Evolutionary conservation across 2,329 filamentous ascomycete species (phyloP), one percentile per base, ranked within the genome.

Genomic region (Cladosporium phlei): DNA sequence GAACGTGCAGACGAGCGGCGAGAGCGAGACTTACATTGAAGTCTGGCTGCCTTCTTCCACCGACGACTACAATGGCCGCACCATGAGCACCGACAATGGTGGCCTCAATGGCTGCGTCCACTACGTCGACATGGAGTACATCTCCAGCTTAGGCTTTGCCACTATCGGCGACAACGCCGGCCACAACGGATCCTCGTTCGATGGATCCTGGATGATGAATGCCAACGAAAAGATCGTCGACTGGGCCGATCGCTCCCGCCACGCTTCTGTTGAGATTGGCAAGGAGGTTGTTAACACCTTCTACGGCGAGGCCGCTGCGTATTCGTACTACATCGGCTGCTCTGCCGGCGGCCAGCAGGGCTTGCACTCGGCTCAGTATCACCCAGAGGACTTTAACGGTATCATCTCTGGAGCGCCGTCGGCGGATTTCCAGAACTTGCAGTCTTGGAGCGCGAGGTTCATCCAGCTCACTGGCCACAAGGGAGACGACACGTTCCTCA

Each of bases 271-370:
- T 10, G 53, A 58, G 33, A 52, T 58, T 27, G 62, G 59, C 40
- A 65, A 67, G 45, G 54, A 58, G 30, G 47, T 66, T n/a, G 55
- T 61, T 34, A 55, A 57, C 24, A 50, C 54, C 16, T 71, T 69
- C 58, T 72, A 72, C 46, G 59, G 57, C 6, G 49, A 64, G 30
- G 52, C 57, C 11, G 59, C 62, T 37, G 56, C 59, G 16, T 69
- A 73, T 48, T 68, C 68, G 11, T 75, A 74, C 59, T 75, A 69
- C 52, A 55, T 71, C 8, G 71, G 70, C 17, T 75, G 72, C 56
- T 73, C 70, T 1, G 68, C 68, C 11, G 72, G 71, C 44, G 71
- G 71, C 11, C 64, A 67, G 12, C 70, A 75, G 52, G 72, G 71
- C 20, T 59, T 73, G 46, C 71, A 71, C 48, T 67, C 67, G 1